A percentile compares a stretch with the other conserved stretches of the same genome.
These are phyloP conservation scores for Rosa hybrid DNA, from an alignment of 331 rosid genomes.

Conservation along the genomic window DNA sequence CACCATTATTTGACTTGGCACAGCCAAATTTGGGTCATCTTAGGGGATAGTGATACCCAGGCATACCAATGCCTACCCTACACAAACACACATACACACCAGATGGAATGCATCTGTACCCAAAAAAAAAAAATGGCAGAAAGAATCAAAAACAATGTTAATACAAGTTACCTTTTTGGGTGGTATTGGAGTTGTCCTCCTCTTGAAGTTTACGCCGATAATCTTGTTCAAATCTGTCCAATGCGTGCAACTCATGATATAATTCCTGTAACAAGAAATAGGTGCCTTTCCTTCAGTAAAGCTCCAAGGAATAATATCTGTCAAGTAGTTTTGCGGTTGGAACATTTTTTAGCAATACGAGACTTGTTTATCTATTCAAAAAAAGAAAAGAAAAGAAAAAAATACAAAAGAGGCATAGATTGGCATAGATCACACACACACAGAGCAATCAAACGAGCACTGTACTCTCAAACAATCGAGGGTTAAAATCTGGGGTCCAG, in stretches of 20 bases:
- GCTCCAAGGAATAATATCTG: constrained; percentile 4
- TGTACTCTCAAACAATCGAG: no score
- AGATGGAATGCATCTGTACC: not conserved
- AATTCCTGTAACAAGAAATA: constrained; percentile 65
- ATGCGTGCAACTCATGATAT: constrained; percentile 92
- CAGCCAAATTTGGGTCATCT: not conserved
- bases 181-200: constrained; percentile 80
- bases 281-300: constrained; percentile 21
- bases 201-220: constrained; percentile 90
- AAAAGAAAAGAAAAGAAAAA: not conserved
- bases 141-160: not conserved
- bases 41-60: not conserved
- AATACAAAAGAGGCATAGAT: not conserved
- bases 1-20: not conserved
- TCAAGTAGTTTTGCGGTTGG: constrained; percentile 8
- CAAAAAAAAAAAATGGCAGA: not conserved
- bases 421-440: constrained; percentile 9
- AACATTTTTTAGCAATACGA: not conserved
- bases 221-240: constrained; percentile 98
- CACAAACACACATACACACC: not conserved
- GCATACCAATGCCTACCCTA: not conserved
- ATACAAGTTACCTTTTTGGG: constrained; percentile 72
- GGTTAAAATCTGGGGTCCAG: not conserved
- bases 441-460: not conserved
- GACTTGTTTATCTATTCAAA: not conserved